phyloP scores from a whole-genome alignment of 768 basidiomycete genomes.

The Rhizopogon salebrosus region DNA sequence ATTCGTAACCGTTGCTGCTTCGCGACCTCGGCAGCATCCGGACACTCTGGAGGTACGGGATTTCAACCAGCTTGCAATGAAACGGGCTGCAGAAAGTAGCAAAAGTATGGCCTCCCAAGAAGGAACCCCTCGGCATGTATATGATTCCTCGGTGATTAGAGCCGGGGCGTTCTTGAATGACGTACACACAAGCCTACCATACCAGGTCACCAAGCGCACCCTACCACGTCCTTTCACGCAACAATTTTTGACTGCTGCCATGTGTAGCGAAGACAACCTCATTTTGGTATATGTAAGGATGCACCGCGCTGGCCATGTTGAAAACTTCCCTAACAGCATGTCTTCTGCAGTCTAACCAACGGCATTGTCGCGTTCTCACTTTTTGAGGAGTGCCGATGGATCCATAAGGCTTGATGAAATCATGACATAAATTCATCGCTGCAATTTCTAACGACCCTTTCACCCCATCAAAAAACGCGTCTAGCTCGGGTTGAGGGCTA shows the following conservation, averaged over 20 bases:
- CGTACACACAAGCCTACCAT: constrained; percentile 44
- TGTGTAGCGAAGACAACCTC: constrained; percentile 56
- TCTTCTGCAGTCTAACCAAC: constrained; percentile 13
- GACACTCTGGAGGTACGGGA: constrained; percentile 40
- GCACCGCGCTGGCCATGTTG: neutral
- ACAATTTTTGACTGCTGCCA: constrained; percentile 23
- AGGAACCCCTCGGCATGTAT: constrained; percentile 17
- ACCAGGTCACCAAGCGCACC: constrained; percentile 29
- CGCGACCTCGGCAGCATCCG: constrained; percentile 4
- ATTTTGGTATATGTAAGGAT: constrained; percentile 43
- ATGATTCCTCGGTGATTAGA: constrained; percentile 20
- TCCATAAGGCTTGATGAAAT: neutral
- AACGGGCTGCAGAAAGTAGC: constrained; percentile 12
- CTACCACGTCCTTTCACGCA: constrained; percentile 10
- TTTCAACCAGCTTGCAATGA: constrained; percentile 42
- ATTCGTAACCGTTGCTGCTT: constrained; percentile 28
- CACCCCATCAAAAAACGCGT: neutral
- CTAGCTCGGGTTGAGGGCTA: no score
- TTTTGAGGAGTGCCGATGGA: constrained; percentile 12
- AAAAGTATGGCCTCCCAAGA: neutral
- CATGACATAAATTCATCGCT: neutral
- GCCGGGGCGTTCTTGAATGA: constrained; percentile 34
- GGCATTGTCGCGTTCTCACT: constrained; percentile 24
- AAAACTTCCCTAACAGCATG: neutral
- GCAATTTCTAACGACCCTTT: neutral